Evolutionary conservation across 768 basidiomycete species (phyloP).

Genomic region (Hericium coralloides): DNA sequence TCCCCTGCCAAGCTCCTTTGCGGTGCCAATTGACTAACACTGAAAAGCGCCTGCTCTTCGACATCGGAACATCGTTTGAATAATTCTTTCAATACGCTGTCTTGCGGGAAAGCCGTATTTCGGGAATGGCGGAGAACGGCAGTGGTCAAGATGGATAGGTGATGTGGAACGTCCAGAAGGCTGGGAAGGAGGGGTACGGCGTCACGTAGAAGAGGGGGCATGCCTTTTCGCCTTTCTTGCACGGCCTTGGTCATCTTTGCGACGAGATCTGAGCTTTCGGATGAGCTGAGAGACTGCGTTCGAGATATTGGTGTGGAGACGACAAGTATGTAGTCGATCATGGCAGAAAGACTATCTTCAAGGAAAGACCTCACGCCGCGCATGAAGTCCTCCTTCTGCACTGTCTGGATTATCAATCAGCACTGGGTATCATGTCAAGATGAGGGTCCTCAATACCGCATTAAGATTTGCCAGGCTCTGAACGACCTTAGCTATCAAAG

Average conservation of each 20-base stretch:
- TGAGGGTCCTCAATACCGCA: conserved; percentile 33
- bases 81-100: conserved; percentile 42
- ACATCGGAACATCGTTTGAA: conserved; percentile 56
- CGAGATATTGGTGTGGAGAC: conserved; percentile 50
- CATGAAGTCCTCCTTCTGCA: conserved; percentile 80
- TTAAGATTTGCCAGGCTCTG: conserved; percentile 86
- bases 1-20: neutral
- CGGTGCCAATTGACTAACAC: conserved; percentile 50
- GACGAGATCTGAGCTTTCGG: conserved; percentile 22
- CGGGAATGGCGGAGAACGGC: conserved; percentile 55
- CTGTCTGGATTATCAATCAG: conserved; percentile 29
- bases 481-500: conserved; percentile 80
- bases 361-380: conserved; percentile 68
- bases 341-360: conserved; percentile 48
- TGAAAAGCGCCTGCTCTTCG: conserved; percentile 57
- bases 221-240: conserved; percentile 44
- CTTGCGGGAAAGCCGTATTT: conserved; percentile 21
- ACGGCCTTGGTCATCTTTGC: conserved; percentile 43
- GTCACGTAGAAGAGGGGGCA: conserved; percentile 56
- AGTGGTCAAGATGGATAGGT: conserved; percentile 68
- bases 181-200: conserved; percentile 66
- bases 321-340: conserved; percentile 71
- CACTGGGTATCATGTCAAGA: no score
- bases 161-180: conserved; percentile 68
- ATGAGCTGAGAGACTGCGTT: conserved; percentile 16